Percentiles rank a stretch among this genome's conserved stretches.
Conservation (phyloP, 257 asterid genomes). For the Misopates orontium region DNA sequence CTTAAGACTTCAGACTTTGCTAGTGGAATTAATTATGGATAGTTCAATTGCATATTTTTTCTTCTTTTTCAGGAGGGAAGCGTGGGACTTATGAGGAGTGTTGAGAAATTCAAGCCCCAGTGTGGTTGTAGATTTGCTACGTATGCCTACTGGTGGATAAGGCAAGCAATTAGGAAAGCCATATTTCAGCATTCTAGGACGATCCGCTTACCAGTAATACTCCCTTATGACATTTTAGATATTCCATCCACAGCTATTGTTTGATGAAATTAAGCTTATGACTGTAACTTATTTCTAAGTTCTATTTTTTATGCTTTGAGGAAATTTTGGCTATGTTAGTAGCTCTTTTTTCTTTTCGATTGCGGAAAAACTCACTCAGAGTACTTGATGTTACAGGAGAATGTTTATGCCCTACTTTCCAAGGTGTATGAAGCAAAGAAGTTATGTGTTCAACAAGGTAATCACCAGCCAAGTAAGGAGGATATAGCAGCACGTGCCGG, state of each 20-base stretch:
- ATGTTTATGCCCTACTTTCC: constrained; percentile 68
- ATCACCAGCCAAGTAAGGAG: constrained; percentile 61
- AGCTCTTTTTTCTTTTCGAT: not conserved
- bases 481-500: constrained; percentile 74
- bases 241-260: constrained; percentile 15
- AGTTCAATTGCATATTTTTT: constrained; percentile 3
- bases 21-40: not conserved
- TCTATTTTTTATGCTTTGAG: not conserved
- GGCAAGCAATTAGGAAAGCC: constrained; percentile 79
- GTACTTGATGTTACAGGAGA: constrained; percentile 57
- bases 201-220: constrained; percentile 87
- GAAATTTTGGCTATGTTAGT: constrained; percentile 4
- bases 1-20: constrained; percentile 17
- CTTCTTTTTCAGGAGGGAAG: constrained; percentile 76
- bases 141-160: constrained; percentile 97
- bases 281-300: not conserved
- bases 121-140: constrained; percentile 87
- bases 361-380: constrained; percentile 15
- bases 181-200: constrained; percentile 88
- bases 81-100: constrained; percentile 90
- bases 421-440: constrained; percentile 72
- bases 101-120: constrained; percentile 86
- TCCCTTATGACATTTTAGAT: constrained; percentile 20
- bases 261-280: not conserved
- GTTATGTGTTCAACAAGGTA: constrained; percentile 60